Conservation (phyloP, 1,139 yeast species). For the Pichia terricola region DNA sequence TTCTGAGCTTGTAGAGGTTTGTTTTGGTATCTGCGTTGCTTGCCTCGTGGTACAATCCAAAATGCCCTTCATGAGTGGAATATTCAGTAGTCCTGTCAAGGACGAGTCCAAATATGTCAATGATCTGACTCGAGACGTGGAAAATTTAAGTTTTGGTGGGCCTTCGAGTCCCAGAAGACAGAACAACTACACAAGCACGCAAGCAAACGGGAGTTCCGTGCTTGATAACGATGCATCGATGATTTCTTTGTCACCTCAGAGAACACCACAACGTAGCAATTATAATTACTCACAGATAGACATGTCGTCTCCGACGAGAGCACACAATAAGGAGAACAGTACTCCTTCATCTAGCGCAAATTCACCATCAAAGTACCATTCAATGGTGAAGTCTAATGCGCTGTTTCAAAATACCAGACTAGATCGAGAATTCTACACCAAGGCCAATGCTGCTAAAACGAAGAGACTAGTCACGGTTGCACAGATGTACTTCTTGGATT, state of each 20-base stretch:
- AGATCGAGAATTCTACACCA: conserved; percentile 44
- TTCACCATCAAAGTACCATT: conserved; percentile 10
- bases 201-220: background rate
- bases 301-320: background rate
- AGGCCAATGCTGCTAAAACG: conserved; percentile 66
- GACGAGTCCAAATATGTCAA: conserved; percentile 21
- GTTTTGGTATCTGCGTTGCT: no score
- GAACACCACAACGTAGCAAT: conserved; percentile 11
- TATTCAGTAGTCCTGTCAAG: conserved; percentile 21
- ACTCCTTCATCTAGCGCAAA: conserved; percentile 16
- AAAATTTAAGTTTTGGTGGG: conserved; percentile 23
- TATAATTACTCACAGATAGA: background rate
- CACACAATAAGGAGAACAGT: conserved; percentile 27
- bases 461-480: conserved; percentile 82
- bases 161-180: conserved; percentile 17
- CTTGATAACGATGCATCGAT: conserved; percentile 18
- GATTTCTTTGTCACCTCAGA: conserved; percentile 23
- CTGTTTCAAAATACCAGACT: conserved; percentile 21
- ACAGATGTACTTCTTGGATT: conserved; percentile 73
- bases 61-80: conserved; percentile 23
- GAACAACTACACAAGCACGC: background rate
- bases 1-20: no score
- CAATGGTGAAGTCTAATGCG: conserved; percentile 17
- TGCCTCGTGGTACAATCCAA: background rate
- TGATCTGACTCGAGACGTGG: conserved; percentile 25